phyloP scores from a whole-genome alignment of 371 early-diverging fungal genomes.

The Syncephalastrum contaminatum region DNA sequence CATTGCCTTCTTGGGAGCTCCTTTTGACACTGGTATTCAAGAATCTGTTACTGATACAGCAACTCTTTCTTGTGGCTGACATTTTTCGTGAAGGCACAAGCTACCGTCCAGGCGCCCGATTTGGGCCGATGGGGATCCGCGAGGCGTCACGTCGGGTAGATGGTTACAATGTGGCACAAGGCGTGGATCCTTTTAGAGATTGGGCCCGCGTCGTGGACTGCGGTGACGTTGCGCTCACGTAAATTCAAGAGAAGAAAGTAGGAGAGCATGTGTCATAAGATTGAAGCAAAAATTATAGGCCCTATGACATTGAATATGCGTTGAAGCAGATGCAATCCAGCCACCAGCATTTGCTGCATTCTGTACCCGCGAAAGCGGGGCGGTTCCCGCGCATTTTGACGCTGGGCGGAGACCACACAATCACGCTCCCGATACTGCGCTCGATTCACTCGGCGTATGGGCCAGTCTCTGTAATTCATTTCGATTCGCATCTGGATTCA shows the following conservation, averaged over 20 bases:
- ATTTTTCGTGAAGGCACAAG: background rate
- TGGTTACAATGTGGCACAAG: constrained; percentile 22
- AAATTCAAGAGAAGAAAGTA: background rate
- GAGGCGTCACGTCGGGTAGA: constrained; percentile 19
- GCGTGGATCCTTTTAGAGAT: constrained; percentile 22
- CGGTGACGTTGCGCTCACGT: constrained; percentile 25
- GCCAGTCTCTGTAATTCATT: constrained; percentile 31
- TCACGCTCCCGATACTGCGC: constrained; percentile 23
- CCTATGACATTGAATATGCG: constrained; percentile 19
- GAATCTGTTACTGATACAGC: background rate
- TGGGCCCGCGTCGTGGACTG: constrained; percentile 30
- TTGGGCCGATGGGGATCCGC: constrained; percentile 32
- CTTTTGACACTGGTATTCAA: constrained; percentile 23
- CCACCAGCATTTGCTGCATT: constrained; percentile 16
- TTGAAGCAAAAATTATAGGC: constrained; percentile 2
- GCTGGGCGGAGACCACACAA: constrained; percentile 27
- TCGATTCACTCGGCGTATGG: constrained; percentile 23
- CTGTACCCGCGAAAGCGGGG: constrained; percentile 7
- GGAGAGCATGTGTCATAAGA: background rate
- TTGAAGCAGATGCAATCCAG: constrained; percentile 14
- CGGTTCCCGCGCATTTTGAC: constrained; percentile 17
- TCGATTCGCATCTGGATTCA: constrained; percentile 38
- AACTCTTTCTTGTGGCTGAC: background rate
- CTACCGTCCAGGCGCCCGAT: constrained; percentile 30
- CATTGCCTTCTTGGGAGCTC: constrained; percentile 29